A percentile compares a stretch with the other conserved stretches of the same genome.
Conservation (phyloP, 1,139 yeast species). For the Pichiaceae sp. region DNA sequence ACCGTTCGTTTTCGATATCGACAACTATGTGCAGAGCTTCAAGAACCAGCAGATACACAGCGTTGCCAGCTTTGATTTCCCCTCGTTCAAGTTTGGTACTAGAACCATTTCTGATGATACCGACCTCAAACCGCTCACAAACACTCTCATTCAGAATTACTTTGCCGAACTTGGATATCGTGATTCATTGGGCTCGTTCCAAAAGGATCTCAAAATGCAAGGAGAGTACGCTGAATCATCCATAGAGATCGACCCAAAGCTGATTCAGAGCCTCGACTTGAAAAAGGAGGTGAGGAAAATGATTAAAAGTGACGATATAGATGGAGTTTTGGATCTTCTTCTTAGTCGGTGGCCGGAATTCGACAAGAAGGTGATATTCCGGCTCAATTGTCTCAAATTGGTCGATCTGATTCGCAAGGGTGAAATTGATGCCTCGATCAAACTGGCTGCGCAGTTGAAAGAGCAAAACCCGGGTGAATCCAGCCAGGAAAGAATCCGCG, state of each 20-base stretch:
- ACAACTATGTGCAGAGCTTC: constrained; percentile 45
- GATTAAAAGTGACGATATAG: constrained; percentile 11
- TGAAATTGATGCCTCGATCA: constrained; percentile 29
- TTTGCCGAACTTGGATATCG: constrained; percentile 67
- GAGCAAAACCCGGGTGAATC: constrained; percentile 28
- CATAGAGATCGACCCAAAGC: neutral
- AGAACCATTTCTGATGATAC: constrained; percentile 16
- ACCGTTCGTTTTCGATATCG: constrained; percentile 66
- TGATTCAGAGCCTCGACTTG: constrained; percentile 1
- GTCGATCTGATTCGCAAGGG: constrained; percentile 31
- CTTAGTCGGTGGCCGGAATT: constrained; percentile 27
- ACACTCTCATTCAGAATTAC: constrained; percentile 57
- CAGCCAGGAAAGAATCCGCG: constrained; percentile 25
- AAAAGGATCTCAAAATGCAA: constrained; percentile 32
- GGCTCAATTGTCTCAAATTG: constrained; percentile 44
- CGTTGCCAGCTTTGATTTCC: constrained; percentile 7
- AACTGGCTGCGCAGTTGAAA: constrained; percentile 37
- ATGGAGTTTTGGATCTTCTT: constrained; percentile 13
- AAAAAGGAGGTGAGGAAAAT: constrained; percentile 6
- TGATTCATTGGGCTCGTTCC: constrained; percentile 58
- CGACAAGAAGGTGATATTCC: constrained; percentile 33
- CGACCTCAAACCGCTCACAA: constrained; percentile 35
- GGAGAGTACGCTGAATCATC: neutral
- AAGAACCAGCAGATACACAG: constrained; percentile 23
- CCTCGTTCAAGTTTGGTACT: constrained; percentile 7